Evolutionary conservation across 495 filamentous ascomycete genomes (phyloP), one percentile per base, ranked within the genome.

Genomic region (Letharia columbiana): DNA sequence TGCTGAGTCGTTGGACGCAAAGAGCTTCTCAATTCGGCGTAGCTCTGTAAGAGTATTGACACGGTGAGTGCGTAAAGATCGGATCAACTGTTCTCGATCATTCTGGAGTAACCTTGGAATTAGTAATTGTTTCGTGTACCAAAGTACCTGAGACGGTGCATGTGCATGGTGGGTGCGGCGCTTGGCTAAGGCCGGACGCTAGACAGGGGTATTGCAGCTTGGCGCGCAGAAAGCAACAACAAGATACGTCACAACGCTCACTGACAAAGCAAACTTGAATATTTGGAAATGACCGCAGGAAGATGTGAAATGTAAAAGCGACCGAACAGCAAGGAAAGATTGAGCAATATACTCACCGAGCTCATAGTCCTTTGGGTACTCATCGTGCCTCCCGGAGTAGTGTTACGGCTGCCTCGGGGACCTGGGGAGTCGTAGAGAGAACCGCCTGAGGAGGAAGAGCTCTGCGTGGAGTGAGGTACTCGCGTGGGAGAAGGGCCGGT

Each of bases 1-100:
- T 15, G 78, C 76, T 45, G 76, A 73, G 50, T 82, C 79, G 66
- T 84, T 76, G 31, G 76, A 71, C 4, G 84, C 81, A 49, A 88
- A 83, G 20, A 84, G 77, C 35, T 84, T 83, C 74, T 92, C 89
- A 71, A 91, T 87, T 11, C 87, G 86, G 69, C 89, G 85, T 31
- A 92, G 80, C 64, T 90, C 89, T 3, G 86, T 87, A 12, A 92
- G 75, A 15, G 89, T 91, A 72, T 90, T 91, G 72, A 90, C 77
- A 12, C 84, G 82, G 66, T 86, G 87, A 11, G 85, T 84, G 23
- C 78, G 79, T 13, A 91, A 78, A 4, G 82, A 77, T 42, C 76
- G 71, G 42, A 84, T 73, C 65, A 84, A 73, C 64, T 80, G 78
- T 23, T 77, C 77, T 64, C 82, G 77, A 65, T 83, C 79, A 39